A percentile compares a stretch with the other conserved stretches of the same genome.
Conservation (phyloP, 805 yeast species). For the Scheffersomyces spartinae region DNA sequence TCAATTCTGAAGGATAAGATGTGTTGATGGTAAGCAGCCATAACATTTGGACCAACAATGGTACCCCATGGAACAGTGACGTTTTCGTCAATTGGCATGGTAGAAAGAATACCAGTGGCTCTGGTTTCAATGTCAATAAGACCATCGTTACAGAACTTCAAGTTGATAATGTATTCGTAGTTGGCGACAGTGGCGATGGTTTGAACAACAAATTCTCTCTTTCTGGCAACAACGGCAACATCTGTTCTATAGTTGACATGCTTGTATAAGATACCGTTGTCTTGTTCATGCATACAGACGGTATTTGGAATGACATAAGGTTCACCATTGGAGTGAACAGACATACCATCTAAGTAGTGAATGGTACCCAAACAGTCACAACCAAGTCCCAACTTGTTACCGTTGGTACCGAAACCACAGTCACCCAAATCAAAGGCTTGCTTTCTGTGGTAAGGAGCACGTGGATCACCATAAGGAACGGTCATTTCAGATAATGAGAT, state of each 20-base stretch:
- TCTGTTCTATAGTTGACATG: slow-evolving; percentile 72
- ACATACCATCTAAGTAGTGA: slow-evolving; percentile 56
- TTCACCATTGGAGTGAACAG: slow-evolving; percentile 47
- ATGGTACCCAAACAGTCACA: slow-evolving; percentile 79
- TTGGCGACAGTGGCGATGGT: slow-evolving; percentile 78
- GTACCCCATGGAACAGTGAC: slow-evolving; percentile 65
- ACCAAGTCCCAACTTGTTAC: slow-evolving; percentile 58
- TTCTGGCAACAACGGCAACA: slow-evolving; percentile 61
- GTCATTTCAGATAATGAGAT: slow-evolving; percentile 73
- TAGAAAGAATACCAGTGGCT: slow-evolving; percentile 80
- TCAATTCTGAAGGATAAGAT: slow-evolving; percentile 69
- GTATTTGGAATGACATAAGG: slow-evolving; percentile 56
- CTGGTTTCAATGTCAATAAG: slow-evolving; percentile 67
- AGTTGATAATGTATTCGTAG: slow-evolving; percentile 67
- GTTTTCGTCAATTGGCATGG: slow-evolving; percentile 70
- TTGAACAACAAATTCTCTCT: slow-evolving; percentile 69
- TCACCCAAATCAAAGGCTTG: slow-evolving; percentile 84
- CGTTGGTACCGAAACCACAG: slow-evolving; percentile 69
- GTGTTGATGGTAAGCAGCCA: slow-evolving; percentile 83
- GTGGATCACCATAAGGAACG: slow-evolving; percentile 79
- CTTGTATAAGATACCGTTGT: slow-evolving; percentile 64
- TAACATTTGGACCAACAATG: slow-evolving; percentile 64
- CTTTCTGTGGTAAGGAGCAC: slow-evolving; percentile 75
- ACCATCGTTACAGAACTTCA: slow-evolving; percentile 69
- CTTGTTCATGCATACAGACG: slow-evolving; percentile 74